Percentiles rank a stretch among this genome's conserved stretches.
Conservation (phyloP, 352 stramenopile genomes). For the Stephanocyclus meneghinianus region DNA sequence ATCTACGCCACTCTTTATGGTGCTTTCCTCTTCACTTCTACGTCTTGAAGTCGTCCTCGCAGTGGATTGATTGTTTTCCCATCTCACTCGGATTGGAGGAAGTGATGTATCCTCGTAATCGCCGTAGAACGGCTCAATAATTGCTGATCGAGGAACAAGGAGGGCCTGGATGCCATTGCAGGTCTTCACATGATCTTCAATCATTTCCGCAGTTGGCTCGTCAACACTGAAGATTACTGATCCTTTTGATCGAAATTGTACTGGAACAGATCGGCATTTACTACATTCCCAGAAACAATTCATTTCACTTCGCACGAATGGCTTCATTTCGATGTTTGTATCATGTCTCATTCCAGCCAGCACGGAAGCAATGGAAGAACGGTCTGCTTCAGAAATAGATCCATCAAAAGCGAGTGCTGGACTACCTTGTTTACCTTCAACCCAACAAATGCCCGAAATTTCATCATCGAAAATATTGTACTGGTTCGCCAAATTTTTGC, state of each 20-base stretch:
- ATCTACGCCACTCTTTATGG: constrained; percentile 44
- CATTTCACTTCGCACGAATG: constrained; percentile 42
- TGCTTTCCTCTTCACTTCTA: background rate
- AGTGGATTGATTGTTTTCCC: constrained; percentile 13
- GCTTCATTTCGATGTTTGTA: constrained; percentile 33
- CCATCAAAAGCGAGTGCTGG: background rate
- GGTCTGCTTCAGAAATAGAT: constrained; percentile 15
- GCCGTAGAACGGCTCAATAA: constrained; percentile 52
- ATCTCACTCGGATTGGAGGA: constrained; percentile 48
- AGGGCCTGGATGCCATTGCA: constrained; percentile 45
- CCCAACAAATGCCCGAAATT: constrained; percentile 37
- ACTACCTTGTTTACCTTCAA: constrained; percentile 13
- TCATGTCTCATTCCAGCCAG: constrained; percentile 45
- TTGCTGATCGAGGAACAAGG: constrained; percentile 44
- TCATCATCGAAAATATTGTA: constrained; percentile 46
- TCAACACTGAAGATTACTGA: constrained; percentile 50
- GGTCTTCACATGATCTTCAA: constrained; percentile 37
- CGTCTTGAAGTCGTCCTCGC: constrained; percentile 11
- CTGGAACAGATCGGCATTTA: constrained; percentile 61
- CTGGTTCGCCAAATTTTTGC: constrained; percentile 45
- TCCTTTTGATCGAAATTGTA: constrained; percentile 58
- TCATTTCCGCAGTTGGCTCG: constrained; percentile 36
- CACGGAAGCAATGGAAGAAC: constrained; percentile 40
- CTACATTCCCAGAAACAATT: constrained; percentile 67
- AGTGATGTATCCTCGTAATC: constrained; percentile 15